Base-by-base conservation (phyloP, 257 asterid species). In the Solanum chaucha region DNA sequence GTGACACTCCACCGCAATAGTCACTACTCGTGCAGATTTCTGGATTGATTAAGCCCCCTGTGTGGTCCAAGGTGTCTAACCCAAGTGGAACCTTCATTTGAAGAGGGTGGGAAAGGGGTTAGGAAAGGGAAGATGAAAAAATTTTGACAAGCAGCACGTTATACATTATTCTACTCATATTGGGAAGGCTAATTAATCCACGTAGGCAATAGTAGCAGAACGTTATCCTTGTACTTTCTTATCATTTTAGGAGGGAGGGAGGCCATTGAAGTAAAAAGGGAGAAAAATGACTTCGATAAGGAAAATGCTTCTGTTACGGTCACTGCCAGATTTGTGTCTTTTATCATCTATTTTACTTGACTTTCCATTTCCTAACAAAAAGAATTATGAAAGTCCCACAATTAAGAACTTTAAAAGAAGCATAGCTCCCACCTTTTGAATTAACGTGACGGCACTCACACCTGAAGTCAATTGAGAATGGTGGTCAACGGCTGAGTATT, bases 61-160 rank as follows among this genome's bases (percentile, higher is more conserved):
- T 11, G 82, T 82, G 87, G 30, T 88, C 89, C 81, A 35, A 30
- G 58, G 84, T 89, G 86, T 93, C 97, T 84, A 92, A 89, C 90
- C 90, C 96, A 86, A 91, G 86, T 26, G 98, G 97, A 87, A 95
- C 96, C 98, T 93, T 51, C 75, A 86, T 61, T 85, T 68, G 28
- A 83, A 75, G 26, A 70, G 83, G 41, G 68, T 19, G 77, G 20
- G 58, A 12, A 46, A n/a, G n/a, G n/a, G n/a, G n/a, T n/a, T n/a
- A n/a, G n/a, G n/a, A n/a, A n/a, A 20, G 65, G 85, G 34, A 40
- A 2, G 28, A 86, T 75, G 38, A 64, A 30, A 68, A 22, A 28
- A 44, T 30, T 10, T 2, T 30, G 64, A 8, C 84, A 26, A 78
- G 64, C 36, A 78, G 64, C 83, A 40, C 13, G 28, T 24, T 41